Base-by-base conservation (phyloP, 2,329 filamentous ascomycete genomes). In the Aspergillus sp. region DNA sequence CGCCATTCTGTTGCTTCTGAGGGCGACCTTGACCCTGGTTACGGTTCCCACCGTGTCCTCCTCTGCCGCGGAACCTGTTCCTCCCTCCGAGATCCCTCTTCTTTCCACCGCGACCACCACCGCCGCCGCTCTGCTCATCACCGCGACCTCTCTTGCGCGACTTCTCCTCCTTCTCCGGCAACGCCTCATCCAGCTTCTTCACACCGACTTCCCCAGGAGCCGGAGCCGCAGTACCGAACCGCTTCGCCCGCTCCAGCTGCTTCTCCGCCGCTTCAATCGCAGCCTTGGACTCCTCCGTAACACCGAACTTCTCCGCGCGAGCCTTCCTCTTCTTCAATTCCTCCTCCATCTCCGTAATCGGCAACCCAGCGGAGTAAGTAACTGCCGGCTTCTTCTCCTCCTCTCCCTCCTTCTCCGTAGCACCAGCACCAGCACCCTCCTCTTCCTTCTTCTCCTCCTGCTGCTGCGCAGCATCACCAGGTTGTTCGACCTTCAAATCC, bases 281-380 rank as follows among this genome's bases (percentile, higher is more conserved):
- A 13, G 74, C 71, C 57, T 76, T 70, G 1, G 74, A 66, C 21
- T 78, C 76, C 59, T 79, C 76, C n/a, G 74, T 72, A 39, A 79
- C 76, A 19, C 80, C 80, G 63, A 82, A 82, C 60, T 81, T 80
- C 63, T 78, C 79, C 12, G 80, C 80, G 55, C 80, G 79, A 39
- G 77, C 76, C 68, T 80, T 80, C 62, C 80, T 79, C 72, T 81
- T 82, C 58, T 72, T 76, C 65, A 82, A 62, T 58, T 82, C 80
- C 43, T 74, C 74, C 62, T 82, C 80, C 23, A 81, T 56, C 57
- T 79, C 75, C 6, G 80, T 79, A 15, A 75, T 67, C 9, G 79
- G 74, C 17, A 82, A 74, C 23, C 78, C 75, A 21, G 75, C 73
- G 8, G 75, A 74, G 66, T 76, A 82, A 58, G 77, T 71, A 25